Percentiles rank a stretch among this genome's conserved stretches.
Evolutionary conservation across 768 basidiomycete species (phyloP).

Genomic region (Hypholoma sublateritium): DNA sequence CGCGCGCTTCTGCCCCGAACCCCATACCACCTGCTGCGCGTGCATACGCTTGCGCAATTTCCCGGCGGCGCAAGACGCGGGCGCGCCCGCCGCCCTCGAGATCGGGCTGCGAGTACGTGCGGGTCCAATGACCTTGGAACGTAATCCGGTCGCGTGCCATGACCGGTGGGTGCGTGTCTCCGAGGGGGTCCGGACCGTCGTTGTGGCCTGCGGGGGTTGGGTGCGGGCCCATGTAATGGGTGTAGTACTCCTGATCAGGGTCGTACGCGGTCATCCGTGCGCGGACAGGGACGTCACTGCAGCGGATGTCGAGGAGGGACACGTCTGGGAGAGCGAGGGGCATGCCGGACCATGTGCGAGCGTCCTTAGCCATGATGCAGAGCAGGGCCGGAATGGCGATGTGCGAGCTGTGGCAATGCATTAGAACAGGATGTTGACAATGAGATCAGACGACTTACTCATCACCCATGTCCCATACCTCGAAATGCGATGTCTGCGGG

Average conservation of each 20-base stretch:
- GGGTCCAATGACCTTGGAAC: constrained; percentile 31
- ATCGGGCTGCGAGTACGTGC: constrained; percentile 22
- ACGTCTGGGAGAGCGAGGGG: constrained; percentile 34
- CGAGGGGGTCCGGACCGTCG: not conserved
- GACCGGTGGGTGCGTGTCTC: not conserved
- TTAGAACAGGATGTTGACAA: not conserved
- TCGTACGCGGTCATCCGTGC: constrained; percentile 16
- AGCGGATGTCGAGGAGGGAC: constrained; percentile 30
- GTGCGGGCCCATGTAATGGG: constrained; percentile 8
- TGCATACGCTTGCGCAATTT: not conserved
- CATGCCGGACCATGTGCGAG: constrained; percentile 23
- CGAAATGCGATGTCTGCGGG: constrained; percentile 29
- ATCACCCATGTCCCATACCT: constrained; percentile 35
- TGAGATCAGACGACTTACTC: constrained; percentile 22
- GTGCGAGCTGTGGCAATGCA: constrained; percentile 18
- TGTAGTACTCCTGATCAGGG: constrained; percentile 13
- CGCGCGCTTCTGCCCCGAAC: constrained; percentile 20
- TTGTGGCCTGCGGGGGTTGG: not conserved
- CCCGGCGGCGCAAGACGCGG: not conserved
- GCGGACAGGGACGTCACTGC: constrained; percentile 23
- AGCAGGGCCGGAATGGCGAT: constrained; percentile 26
- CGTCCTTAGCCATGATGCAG: constrained; percentile 31
- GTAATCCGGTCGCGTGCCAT: constrained; percentile 21
- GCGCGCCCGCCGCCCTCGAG: constrained; percentile 10
- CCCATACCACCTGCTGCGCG: constrained; percentile 1